Evolutionary conservation across 345 rosid species (phyloP), one percentile per base, ranked within the genome.

Genomic region (Eutrema heterophyllum): DNA sequence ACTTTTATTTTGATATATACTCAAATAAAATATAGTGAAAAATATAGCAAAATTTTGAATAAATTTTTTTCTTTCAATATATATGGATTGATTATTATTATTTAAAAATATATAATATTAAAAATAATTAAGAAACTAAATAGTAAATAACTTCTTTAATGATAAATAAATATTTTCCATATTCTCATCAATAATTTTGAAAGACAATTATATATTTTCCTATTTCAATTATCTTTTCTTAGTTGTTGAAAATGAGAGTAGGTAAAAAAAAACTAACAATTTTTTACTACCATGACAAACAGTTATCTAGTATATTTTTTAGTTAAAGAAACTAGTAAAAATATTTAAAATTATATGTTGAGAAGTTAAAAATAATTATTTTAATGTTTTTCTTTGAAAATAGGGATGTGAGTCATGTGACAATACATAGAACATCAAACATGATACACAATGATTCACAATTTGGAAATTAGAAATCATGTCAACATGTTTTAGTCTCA

Each of bases 401-500:
- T 10, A 27, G 48, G 43, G 60, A 71, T 50, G 54, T n/a, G n/a
- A n/a, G n/a, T n/a, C n/a, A n/a, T n/a, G n/a, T 13, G 32, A 62
- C 54, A 16, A 62, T 41, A 40, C 69, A 30, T 16, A 13, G n/a
- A 52, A 39, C 52, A 51, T 13, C 15, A 32, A 50, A 51, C 54
- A 51, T 62, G 53, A 39, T 12, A 40, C 1, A 71, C 26, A 61
- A 4, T 12, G 53, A 62, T 50, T 50, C 16, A 41, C 24, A 52
- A 7, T 62, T 62, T 72, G 76, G 62, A 72, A 51, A 62, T 52
- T 63, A 72, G 29, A 61, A 40, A 61, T 71, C 15, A 16, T 56
- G 50, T 56, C 56, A 27, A 12, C 36, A 45, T 55, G 49, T 48
- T 36, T 56, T 33, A 18, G 55, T 56, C 45, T 69, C 45, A 57